phyloP scores from a whole-genome alignment of 2,329 filamentous ascomycete species.

The Aspergillus fijiensis region DNA sequence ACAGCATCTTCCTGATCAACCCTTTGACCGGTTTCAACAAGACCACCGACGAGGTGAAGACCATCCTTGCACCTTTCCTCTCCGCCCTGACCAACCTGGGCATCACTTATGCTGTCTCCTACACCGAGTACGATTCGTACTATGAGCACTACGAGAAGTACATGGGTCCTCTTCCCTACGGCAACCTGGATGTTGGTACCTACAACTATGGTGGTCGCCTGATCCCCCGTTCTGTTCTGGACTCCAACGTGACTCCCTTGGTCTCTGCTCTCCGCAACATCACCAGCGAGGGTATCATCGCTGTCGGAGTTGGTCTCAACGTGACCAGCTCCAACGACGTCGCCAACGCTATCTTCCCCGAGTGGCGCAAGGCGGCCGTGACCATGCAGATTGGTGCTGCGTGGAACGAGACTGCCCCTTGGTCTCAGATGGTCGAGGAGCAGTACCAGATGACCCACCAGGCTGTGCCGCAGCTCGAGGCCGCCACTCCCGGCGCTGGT shows the following conservation, averaged over 20 bases:
- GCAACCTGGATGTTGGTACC: conserved; percentile 26
- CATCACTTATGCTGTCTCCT: conserved; percentile 34
- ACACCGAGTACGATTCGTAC: conserved; percentile 33
- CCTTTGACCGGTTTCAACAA: conserved; percentile 52
- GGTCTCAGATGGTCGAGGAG: conserved; percentile 36
- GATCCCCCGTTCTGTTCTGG: conserved; percentile 36
- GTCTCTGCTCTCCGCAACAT: conserved; percentile 35
- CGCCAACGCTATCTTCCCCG: conserved; percentile 43
- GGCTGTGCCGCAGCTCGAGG: conserved; percentile 40
- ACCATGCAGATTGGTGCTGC: conserved; percentile 36
- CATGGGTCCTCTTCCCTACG: conserved; percentile 31
- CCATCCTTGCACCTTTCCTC: conserved; percentile 48
- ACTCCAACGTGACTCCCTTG: conserved; percentile 30
- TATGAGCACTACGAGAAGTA: conserved; percentile 36
- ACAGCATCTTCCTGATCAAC: conserved; percentile 48
- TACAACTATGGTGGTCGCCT: conserved; percentile 36
- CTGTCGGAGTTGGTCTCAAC: conserved; percentile 42
- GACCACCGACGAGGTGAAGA: conserved; percentile 44
- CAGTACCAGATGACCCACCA: conserved; percentile 43
- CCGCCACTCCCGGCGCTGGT: conserved; percentile 39
- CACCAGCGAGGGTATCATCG: conserved; percentile 33
- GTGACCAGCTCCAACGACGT: conserved; percentile 37
- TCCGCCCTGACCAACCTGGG: conserved; percentile 39
- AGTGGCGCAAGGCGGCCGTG: conserved; percentile 40
- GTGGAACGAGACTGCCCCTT: conserved; percentile 42